Percentiles rank a stretch among this genome's conserved stretches.
Conservation (phyloP, 306 rosid species). For the Quercus suber region DNA sequence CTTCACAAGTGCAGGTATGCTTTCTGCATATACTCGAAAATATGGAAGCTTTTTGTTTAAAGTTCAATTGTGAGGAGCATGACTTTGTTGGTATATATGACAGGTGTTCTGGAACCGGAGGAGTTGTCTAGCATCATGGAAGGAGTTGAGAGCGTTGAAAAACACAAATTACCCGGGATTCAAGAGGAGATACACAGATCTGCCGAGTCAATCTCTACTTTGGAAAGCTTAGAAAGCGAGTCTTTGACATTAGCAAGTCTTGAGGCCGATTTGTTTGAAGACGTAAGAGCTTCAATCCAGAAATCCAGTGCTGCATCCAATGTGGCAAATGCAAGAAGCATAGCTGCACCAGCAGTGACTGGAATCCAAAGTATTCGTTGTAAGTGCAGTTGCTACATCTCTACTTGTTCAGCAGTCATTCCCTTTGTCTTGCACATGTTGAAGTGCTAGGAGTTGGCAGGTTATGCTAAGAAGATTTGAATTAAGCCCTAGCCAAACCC, state of each 20-base stretch:
- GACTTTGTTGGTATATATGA: constrained; percentile 8
- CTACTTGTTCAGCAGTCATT: background rate
- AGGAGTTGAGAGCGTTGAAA: constrained; percentile 59
- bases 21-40: background rate
- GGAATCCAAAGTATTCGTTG: constrained; percentile 31
- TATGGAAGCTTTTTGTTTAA: background rate
- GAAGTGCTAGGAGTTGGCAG: background rate
- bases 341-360: constrained; percentile 17
- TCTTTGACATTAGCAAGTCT: constrained; percentile 58
- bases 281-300: constrained; percentile 93
- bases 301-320: constrained; percentile 49
- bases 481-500: background rate
- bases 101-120: constrained; percentile 88
- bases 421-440: background rate
- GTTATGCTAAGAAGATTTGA: background rate
- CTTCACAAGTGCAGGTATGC: constrained; percentile 84
- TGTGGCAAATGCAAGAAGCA: constrained; percentile 26
- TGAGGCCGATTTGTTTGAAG: constrained; percentile 73
- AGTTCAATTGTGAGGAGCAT: constrained; percentile 2
- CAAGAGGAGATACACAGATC: constrained; percentile 73
- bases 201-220: constrained; percentile 68
- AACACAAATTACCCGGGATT: constrained; percentile 46
- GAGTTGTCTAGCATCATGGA: constrained; percentile 81
- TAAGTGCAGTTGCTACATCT: constrained; percentile 27
- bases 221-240: constrained; percentile 72